A percentile compares a stretch with the other conserved stretches of the same genome.
Evolutionary conservation across 2,329 filamentous ascomycete genomes (phyloP).

Genomic region (Nothophaeocryptopus gaeumannii): DNA sequence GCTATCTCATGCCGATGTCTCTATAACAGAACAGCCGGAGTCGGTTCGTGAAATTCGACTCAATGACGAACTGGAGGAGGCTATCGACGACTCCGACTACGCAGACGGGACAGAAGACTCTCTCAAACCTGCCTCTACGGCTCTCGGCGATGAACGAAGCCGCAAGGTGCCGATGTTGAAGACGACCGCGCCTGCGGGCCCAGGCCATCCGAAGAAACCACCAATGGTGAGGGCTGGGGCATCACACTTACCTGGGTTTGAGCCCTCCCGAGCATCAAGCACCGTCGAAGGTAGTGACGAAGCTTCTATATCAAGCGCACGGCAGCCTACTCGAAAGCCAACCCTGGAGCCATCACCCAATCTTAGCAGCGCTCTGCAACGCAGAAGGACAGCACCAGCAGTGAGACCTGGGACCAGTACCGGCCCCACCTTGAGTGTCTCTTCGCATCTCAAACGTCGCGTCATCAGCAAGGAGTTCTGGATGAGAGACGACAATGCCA

Average conservation of each 20-base stretch:
- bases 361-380: constrained; percentile 29
- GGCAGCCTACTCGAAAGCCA: constrained; percentile 11
- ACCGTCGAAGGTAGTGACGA: constrained; percentile 40
- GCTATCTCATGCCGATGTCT: constrained; percentile 29
- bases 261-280: constrained; percentile 46
- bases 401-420: constrained; percentile 19
- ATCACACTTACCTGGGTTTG: constrained; percentile 49
- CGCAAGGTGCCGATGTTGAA: background rate
- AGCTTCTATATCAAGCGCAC: constrained; percentile 27
- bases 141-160: background rate
- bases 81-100: constrained; percentile 26
- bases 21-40: constrained; percentile 17
- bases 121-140: background rate
- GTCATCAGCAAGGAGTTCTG: constrained; percentile 85
- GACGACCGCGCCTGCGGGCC: constrained; percentile 16
- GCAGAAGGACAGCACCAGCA: constrained; percentile 19
- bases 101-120: constrained; percentile 16
- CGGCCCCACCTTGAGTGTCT: constrained; percentile 15
- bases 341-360: constrained; percentile 28
- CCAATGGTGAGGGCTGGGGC: constrained; percentile 43
- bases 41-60: constrained; percentile 4
- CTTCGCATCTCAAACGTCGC: constrained; percentile 72
- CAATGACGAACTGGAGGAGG: constrained; percentile 19
- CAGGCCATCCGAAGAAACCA: constrained; percentile 27
- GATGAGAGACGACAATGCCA: constrained; percentile 99